Percentiles rank a stretch among this genome's conserved stretches.
Evolutionary conservation across 352 stramenopile genomes (phyloP).

Genomic region (Saprolegnia diclina): DNA sequence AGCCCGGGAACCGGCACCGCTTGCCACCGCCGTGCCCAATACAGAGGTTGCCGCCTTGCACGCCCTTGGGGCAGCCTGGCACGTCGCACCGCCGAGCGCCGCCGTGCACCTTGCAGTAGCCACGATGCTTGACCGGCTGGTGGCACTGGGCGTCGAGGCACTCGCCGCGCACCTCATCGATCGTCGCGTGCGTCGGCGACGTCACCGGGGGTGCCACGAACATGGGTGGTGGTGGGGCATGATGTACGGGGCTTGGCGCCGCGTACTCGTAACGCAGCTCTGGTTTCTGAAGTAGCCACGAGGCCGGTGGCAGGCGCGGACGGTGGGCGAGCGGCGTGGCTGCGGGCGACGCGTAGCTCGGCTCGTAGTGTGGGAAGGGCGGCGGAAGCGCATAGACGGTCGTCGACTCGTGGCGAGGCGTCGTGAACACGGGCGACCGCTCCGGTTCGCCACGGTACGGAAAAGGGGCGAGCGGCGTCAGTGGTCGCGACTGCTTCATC

Average conservation of each 20-base stretch:
- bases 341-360: neutral
- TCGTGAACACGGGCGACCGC: no score
- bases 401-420: neutral
- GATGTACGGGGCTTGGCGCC: no score
- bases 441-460: no score
- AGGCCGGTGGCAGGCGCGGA: neutral
- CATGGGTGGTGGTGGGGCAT: no score
- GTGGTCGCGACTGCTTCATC: neutral
- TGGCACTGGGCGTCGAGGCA: slow-evolving; percentile 25
- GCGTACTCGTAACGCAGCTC: neutral
- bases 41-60: slow-evolving; percentile 26
- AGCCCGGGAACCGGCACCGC: slow-evolving; percentile 25
- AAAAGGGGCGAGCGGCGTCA: neutral
- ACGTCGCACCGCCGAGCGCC: slow-evolving; percentile 15
- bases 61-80: slow-evolving; percentile 20
- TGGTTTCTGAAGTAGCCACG: neutral
- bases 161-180: neutral
- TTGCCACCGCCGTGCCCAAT: slow-evolving; percentile 27
- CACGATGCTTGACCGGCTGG: slow-evolving; percentile 31
- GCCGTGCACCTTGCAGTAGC: slow-evolving; percentile 26
- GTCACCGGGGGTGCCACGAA: neutral
- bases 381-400: neutral
- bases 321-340: no score
- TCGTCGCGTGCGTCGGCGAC: neutral
- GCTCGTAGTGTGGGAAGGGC: neutral